These are phyloP conservation scores for Solanum rostratum DNA, from an alignment of 257 asterid species.

Conservation along the genomic window DNA sequence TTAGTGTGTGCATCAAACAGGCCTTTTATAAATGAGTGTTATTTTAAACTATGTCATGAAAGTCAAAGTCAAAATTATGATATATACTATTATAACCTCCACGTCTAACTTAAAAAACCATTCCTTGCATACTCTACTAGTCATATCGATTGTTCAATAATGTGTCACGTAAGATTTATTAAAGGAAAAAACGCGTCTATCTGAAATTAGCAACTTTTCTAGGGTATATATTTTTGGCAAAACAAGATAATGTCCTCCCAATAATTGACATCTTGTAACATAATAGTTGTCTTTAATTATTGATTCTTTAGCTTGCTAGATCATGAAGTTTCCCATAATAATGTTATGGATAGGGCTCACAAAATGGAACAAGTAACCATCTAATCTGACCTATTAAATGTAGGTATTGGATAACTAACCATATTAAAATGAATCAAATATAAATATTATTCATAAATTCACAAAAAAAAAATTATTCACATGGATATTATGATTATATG, in stretches of 20 bases:
- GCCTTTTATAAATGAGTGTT: neutral
- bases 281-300: neutral
- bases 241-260: neutral
- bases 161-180: neutral
- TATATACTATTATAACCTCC: no score
- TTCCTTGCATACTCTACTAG: neutral
- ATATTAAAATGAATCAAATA: neutral
- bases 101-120: no score
- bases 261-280: neutral
- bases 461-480: no score
- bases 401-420: neutral
- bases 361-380: neutral
- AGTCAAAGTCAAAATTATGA: neutral
- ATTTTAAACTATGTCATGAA: neutral
- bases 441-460: neutral
- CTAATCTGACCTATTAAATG: neutral
- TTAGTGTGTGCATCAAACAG: neutral
- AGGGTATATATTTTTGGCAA: neutral
- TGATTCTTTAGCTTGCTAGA: neutral
- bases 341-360: neutral
- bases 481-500: neutral
- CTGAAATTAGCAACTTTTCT: neutral
- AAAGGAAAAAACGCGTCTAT: neutral
- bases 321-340: neutral
- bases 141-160: neutral